Conservation (phyloP, 2,329 filamentous ascomycete species). For the Pestalotiopsis fici region DNA sequence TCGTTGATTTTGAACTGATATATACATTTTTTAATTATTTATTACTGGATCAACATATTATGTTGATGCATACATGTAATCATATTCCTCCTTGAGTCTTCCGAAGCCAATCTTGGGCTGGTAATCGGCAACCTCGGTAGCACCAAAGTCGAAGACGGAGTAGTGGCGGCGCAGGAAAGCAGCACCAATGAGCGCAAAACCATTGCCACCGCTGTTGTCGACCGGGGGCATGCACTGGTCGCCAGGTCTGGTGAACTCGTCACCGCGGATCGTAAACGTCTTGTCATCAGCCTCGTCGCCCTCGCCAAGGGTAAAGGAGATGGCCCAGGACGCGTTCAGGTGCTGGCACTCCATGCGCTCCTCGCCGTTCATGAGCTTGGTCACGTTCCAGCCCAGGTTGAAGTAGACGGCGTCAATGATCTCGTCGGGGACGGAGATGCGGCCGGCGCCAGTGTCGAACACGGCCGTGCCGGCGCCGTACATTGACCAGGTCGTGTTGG, state of each 20-base stretch:
- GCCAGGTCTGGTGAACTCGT: slow-evolving; percentile 30
- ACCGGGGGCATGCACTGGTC: slow-evolving; percentile 39
- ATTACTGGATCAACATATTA: neutral
- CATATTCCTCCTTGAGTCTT: slow-evolving; percentile 15
- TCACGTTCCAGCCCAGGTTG: slow-evolving; percentile 36
- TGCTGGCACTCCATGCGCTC: slow-evolving; percentile 34
- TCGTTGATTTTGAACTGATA: neutral
- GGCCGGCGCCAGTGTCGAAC: slow-evolving; percentile 34
- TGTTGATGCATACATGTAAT: neutral
- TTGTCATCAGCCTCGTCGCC: slow-evolving; percentile 16
- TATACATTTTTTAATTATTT: neutral
- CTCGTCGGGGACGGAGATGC: slow-evolving; percentile 24
- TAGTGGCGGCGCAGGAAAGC: slow-evolving; percentile 32
- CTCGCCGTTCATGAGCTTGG: slow-evolving; percentile 24
- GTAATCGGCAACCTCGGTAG: slow-evolving; percentile 12
- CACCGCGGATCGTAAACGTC: slow-evolving; percentile 27
- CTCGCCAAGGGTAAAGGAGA: slow-evolving; percentile 28
- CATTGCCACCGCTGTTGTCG: slow-evolving; percentile 18
- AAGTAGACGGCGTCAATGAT: slow-evolving; percentile 28
- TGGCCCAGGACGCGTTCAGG: slow-evolving; percentile 35
- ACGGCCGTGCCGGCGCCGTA: slow-evolving; percentile 18
- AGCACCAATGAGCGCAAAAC: slow-evolving; percentile 30
- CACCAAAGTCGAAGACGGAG: slow-evolving; percentile 33
- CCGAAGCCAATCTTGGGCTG: slow-evolving; percentile 16
- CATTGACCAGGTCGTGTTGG: slow-evolving; percentile 1